A percentile compares a stretch with the other conserved stretches of the same genome.
These are phyloP conservation scores for Colletotrichum sp. DNA, from an alignment of 2,329 filamentous ascomycete genomes.

Conservation along the genomic window DNA sequence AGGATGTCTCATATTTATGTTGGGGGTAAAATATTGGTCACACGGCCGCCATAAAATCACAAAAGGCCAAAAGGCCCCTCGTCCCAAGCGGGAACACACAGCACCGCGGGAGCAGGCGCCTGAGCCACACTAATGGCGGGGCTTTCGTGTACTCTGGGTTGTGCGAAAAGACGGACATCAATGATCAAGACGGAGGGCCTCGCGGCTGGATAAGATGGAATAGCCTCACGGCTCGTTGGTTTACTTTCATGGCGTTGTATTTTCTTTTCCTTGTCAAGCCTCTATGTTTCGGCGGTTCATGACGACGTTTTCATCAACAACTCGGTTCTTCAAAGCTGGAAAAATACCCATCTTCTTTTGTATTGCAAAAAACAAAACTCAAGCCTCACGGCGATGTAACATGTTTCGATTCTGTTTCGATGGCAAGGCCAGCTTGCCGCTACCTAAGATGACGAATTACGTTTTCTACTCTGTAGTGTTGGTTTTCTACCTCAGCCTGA, in stretches of 20 bases:
- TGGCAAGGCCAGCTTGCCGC: background rate
- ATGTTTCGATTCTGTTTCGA: background rate
- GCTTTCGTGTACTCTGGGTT: background rate
- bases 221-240: slow-evolving; percentile 40
- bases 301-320: background rate
- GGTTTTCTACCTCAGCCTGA: background rate
- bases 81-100: slow-evolving; percentile 21
- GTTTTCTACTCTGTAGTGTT: background rate
- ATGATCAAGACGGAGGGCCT: slow-evolving; percentile 34
- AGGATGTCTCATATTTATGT: background rate
- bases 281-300: background rate
- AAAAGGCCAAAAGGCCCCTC: slow-evolving; percentile 2
- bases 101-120: slow-evolving; percentile 13
- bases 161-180: background rate
- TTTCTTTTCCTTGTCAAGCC: background rate
- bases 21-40: slow-evolving; percentile 17
- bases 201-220: slow-evolving; percentile 41
- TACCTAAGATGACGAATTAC: background rate
- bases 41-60: slow-evolving; percentile 24
- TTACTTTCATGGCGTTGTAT: slow-evolving; percentile 19
- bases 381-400: slow-evolving; percentile 11
- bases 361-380: background rate
- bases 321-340: background rate
- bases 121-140: background rate
- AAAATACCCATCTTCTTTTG: slow-evolving; percentile 11